Base-by-base conservation (phyloP, 1,139 yeast genomes). In the Hyphopichia wangnamkhiaoensis region DNA sequence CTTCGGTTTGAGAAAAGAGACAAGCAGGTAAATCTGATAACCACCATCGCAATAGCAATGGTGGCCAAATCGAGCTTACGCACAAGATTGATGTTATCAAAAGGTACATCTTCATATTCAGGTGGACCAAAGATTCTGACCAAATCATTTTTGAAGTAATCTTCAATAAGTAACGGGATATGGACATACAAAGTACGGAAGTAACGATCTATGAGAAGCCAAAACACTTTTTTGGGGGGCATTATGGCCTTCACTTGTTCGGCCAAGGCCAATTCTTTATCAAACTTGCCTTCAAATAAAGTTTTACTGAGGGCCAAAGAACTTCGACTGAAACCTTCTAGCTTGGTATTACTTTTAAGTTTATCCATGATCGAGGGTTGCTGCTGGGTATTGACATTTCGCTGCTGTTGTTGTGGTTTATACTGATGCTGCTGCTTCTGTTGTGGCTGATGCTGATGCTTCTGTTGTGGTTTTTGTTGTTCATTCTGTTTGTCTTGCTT, bases 111-210 rank as follows among this genome's bases (percentile, higher is more conserved):
- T 5, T 42, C 49, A 24, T 38, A 39, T 21, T 44, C 35, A 5
- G 37, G 42, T 5, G 49, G 40, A 2, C 65, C 64, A 9, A 61
- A 37, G 12, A 63, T 49, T 18, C 48, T 47, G 5, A 33, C 34
- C 35, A 59, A 40, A 12, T 53, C 47, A 3, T 34, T 37, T 25
- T 46, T 52, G 33, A 62, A 57, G 27, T 57, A 57, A 9, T 39
- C 45, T 46, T 79, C 81, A 53, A 79, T 82, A 19, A 79, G 41
- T 28, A 74, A 63, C 1, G 84, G 83, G 40, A 76, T 62, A 31
- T 67, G 69, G 1, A 81, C 79, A 47, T 77, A 75, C 4, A 76
- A 59, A 14, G 59, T 56, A 18, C 54, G 54, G 54, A 79, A 76
- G 45, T 72, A 79, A 32, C 68, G 51, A 35, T 52, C 51, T 8